Conservation (phyloP, 495 filamentous ascomycete genomes). For the Rhizodiscina lignyota region DNA sequence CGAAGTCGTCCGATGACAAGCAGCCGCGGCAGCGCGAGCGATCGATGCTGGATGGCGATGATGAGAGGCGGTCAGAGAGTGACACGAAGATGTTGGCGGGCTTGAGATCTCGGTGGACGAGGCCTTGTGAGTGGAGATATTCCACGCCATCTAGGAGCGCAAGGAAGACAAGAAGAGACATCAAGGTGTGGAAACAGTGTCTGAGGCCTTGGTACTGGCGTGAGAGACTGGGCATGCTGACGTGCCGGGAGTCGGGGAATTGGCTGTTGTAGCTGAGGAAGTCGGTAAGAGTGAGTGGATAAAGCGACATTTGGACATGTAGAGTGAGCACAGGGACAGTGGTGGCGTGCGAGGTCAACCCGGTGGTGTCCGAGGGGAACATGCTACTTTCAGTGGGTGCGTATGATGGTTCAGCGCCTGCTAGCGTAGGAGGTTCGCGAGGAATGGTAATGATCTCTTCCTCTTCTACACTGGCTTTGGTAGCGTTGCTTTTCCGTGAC, state of each 20-base stretch:
- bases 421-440: no score
- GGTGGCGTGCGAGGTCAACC: no score
- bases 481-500: no score
- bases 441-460: no score
- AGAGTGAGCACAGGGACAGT: conserved; percentile 15
- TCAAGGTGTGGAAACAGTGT: conserved; percentile 26
- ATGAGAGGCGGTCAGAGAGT: conserved; percentile 6
- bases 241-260: no score
- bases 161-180: conserved; percentile 18
- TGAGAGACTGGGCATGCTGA: no score
- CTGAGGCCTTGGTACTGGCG: conserved; percentile 1
- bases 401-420: no score
- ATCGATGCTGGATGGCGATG: no score
- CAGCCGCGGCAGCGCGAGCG: conserved; percentile 20
- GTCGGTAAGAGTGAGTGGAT: conserved; percentile 23
- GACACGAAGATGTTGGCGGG: conserved; percentile 30
- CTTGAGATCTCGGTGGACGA: conserved; percentile 32
- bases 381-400: no score
- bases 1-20: neutral
- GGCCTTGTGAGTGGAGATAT: conserved; percentile 19
- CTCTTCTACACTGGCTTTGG: no score
- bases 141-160: conserved; percentile 19
- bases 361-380: no score
- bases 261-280: no score
- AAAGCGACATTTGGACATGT: conserved; percentile 27